Conservation (phyloP, 768 basidiomycete genomes). For the Amanita pallidorosea region DNA sequence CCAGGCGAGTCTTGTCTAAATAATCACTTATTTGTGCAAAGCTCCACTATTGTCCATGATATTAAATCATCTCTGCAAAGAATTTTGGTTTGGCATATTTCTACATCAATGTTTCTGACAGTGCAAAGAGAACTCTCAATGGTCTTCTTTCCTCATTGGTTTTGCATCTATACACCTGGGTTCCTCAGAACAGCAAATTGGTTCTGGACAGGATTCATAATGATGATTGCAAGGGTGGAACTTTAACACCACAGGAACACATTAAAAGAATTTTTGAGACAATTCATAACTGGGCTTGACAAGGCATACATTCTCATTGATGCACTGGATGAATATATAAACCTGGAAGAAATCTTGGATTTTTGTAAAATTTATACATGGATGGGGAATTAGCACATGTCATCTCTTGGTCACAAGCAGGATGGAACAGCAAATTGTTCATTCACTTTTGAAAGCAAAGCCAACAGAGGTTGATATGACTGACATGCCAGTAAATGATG, state of each 20-base stretch:
- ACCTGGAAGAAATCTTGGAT: neutral
- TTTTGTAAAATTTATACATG: no score
- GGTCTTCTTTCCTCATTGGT: no score
- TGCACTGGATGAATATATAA: neutral
- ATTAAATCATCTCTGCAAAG: neutral
- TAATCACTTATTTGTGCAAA: neutral
- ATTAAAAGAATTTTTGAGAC: no score
- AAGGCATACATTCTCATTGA: neutral
- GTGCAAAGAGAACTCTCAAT: no score
- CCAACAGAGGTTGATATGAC: neutral
- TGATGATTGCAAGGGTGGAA: no score
- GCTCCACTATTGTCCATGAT: neutral
- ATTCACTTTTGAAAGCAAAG: no score
- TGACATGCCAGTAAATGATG: neutral
- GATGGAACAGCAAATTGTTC: neutral
- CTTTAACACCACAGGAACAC: no score
- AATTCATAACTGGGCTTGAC: neutral
- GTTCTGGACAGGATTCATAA: no score
- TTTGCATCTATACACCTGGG: no score
- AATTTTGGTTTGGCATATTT: neutral
- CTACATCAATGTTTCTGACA: neutral
- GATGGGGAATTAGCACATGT: neutral
- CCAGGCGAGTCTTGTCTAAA: no score
- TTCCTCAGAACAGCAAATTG: no score
- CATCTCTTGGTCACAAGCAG: neutral